Conservation (phyloP, 768 basidiomycete species). For the Tulasnella sp. region DNA sequence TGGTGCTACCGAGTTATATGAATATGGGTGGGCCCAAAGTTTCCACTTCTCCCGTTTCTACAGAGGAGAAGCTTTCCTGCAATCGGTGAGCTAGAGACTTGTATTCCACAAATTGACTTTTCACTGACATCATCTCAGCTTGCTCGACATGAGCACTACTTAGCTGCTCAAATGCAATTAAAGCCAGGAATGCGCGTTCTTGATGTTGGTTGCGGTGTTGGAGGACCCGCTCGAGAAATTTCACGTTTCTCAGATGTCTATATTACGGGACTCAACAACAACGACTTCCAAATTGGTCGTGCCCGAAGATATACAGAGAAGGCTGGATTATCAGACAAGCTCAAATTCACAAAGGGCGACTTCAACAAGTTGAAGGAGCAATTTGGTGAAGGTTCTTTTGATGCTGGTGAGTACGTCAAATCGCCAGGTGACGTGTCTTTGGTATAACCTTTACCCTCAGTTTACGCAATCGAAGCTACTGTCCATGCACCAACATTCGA, state of each 20-base stretch:
- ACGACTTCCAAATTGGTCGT: slow-evolving; percentile 85
- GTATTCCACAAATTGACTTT: not conserved
- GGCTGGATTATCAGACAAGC: slow-evolving; percentile 60
- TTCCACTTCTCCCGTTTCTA: slow-evolving; percentile 98
- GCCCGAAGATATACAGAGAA: slow-evolving; percentile 69
- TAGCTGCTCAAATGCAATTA: slow-evolving; percentile 72
- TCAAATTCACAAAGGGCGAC: slow-evolving; percentile 81
- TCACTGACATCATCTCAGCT: slow-evolving; percentile 27
- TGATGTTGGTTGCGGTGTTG: slow-evolving; percentile 96
- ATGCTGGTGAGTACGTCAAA: slow-evolving; percentile 55
- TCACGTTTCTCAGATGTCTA: slow-evolving; percentile 76
- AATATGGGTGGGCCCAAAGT: slow-evolving; percentile 81
- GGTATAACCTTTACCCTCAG: slow-evolving; percentile 27
- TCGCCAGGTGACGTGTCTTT: not conserved
- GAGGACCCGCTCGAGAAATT: slow-evolving; percentile 93
- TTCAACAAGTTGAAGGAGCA: slow-evolving; percentile 90
- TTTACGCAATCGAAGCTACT: slow-evolving; percentile 96
- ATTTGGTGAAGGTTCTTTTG: slow-evolving; percentile 87
- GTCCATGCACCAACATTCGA: slow-evolving; percentile 93
- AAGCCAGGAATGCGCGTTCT: slow-evolving; percentile 89
- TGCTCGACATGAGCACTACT: slow-evolving; percentile 96
- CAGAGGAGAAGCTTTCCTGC: slow-evolving; percentile 48
- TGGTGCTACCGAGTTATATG: slow-evolving; percentile 89
- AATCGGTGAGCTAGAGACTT: slow-evolving; percentile 18
- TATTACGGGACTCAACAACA: slow-evolving; percentile 87